Evolutionary conservation across 306 rosid species (phyloP).

Genomic region (Senna siamea): DNA sequence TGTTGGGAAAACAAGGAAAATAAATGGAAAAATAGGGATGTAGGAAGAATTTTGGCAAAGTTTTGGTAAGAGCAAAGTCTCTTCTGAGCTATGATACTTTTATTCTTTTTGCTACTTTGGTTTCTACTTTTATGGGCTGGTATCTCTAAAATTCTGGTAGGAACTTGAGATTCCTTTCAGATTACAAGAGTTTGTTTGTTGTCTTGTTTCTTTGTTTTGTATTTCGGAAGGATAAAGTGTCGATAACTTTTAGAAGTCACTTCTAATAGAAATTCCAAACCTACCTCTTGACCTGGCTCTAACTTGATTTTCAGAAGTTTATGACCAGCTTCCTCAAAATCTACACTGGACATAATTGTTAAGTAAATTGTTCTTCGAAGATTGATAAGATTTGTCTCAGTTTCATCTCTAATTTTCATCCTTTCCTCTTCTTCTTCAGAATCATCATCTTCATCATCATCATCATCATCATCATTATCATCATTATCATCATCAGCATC

Average conservation of each 20-base stretch:
- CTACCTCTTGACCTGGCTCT: slow-evolving; percentile 98
- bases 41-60: too few species aligned
- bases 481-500: slow-evolving; percentile 76
- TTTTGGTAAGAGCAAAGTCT: too few species aligned
- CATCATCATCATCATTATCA: slow-evolving; percentile 61
- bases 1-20: neutral
- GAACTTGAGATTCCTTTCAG: too few species aligned
- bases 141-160: too few species aligned
- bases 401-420: slow-evolving; percentile 86
- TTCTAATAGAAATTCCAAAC: slow-evolving; percentile 29
- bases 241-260: slow-evolving; percentile 26
- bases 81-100: too few species aligned
- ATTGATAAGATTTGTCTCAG: slow-evolving; percentile 90
- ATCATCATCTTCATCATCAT: slow-evolving; percentile 59
- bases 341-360: slow-evolving; percentile 95
- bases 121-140: too few species aligned
- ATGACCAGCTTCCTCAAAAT: slow-evolving; percentile 99
- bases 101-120: too few species aligned
- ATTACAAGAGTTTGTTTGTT: neutral
- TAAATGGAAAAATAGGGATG: too few species aligned
- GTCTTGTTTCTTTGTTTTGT: neutral
- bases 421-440: slow-evolving; percentile 75
- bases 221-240: neutral
- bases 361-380: slow-evolving; percentile 89
- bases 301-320: slow-evolving; percentile 92